phyloP scores from a whole-genome alignment of 1,284 basidiomycete genomes.

The Rhodofomes roseus region DNA sequence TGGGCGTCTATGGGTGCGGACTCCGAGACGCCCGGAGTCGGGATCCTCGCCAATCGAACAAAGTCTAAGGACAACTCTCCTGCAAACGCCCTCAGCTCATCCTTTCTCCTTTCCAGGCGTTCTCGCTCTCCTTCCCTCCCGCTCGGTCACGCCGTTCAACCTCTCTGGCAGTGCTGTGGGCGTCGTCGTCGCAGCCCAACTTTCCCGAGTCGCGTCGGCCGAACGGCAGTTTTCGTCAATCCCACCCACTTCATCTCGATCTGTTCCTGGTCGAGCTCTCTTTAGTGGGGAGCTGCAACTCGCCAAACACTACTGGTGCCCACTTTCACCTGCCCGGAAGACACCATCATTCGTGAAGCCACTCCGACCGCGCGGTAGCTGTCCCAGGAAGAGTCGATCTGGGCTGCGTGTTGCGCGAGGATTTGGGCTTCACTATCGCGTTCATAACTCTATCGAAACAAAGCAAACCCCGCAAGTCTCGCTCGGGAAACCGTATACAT shows the following conservation, averaged over 20 bases:
- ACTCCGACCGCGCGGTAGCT: neutral
- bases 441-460: neutral
- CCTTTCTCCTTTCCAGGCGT: neutral
- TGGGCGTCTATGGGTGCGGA: neutral
- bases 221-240: neutral
- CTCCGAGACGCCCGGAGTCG: conserved; percentile 1
- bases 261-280: neutral
- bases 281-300: neutral
- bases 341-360: neutral
- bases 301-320: neutral
- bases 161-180: neutral
- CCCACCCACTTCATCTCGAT: neutral
- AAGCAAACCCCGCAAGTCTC: neutral
- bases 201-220: neutral
- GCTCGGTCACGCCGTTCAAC: neutral
- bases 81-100: neutral
- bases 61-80: neutral
- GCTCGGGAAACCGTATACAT: neutral
- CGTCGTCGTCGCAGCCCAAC: neutral
- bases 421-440: neutral
- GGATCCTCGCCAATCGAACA: neutral
- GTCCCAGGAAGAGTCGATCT: neutral
- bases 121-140: neutral
- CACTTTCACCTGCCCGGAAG: too few species aligned
- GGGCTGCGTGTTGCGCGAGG: neutral